Evolutionary conservation across 805 yeast genomes (phyloP), one percentile per base, ranked within the genome.

Genomic region (Metschnikowia proteae): DNA sequence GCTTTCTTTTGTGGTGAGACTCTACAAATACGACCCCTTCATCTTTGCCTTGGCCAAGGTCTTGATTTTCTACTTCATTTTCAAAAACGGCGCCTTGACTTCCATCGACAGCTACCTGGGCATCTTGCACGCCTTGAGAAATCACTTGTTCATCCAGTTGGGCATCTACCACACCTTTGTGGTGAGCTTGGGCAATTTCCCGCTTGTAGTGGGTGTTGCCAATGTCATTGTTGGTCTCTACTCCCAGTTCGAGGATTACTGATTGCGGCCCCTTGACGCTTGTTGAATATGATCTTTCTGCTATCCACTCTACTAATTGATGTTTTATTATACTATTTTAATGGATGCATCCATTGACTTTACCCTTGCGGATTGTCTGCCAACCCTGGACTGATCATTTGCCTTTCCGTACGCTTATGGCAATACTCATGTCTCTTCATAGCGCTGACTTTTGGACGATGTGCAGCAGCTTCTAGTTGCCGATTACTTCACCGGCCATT

Each of bases 21-120:
- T 67, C 48, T 71, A 71, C 60, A 64, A 59, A 43, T 73, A 61
- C 62, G 87, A 82, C 61, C 85, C 86, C 37, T 72, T 81, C 53
- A 65, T 74, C 43, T 80, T 77, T 62, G 76, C 76, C 49, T 62
- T 81, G 55, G 52, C 70, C 45, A 80, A 80, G 60, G 61, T 75
- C 29, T 57, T 80, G 51, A 59, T 64, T 38, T 55, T 67, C 50
- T 55, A 53, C 57, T 60, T 65, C 47, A 65, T 68, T 37, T 63
- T 64, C 57, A 67, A 66, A 54, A 63, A 60, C 59, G 70, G 62
- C 30, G 63, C 52, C 40, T 64, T 61, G 62, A 56, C 64, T 48
- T 56, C 57, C 48, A 66, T 63, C 32, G 56, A 52, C 43, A 45
- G 67, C 26, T 51, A 59, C 49, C 47, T 56, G 30, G 67, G 68